Percentiles rank a stretch among this genome's conserved stretches.
Conservation (phyloP, 2,329 filamentous ascomycete genomes). For the Podosphaera xanthii region DNA sequence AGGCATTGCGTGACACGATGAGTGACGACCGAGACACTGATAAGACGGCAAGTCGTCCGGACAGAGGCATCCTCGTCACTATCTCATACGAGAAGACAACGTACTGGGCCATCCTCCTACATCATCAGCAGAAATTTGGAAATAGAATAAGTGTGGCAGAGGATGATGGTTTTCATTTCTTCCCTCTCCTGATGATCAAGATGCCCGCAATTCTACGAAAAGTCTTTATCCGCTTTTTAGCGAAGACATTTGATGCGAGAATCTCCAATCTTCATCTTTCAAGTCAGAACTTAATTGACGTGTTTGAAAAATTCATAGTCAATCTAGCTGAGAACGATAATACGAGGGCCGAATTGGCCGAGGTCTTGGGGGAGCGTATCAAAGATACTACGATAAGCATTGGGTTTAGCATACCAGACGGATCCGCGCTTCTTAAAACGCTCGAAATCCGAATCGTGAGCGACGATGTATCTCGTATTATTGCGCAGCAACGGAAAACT, state of each 20-base stretch:
- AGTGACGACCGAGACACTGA: slow-evolving; percentile 3
- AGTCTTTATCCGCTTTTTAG: slow-evolving; percentile 21
- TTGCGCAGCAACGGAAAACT: slow-evolving; percentile 10
- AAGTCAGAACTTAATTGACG: slow-evolving; percentile 59
- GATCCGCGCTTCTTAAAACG: slow-evolving; percentile 16
- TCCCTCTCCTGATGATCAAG: slow-evolving; percentile 22
- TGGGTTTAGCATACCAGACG: slow-evolving; percentile 12
- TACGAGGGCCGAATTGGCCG: slow-evolving; percentile 3
- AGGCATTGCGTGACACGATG: slow-evolving; percentile 12
- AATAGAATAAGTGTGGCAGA: slow-evolving; percentile 1
- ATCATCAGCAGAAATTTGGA: slow-evolving; percentile 3
- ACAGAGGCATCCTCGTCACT: slow-evolving; percentile 10
- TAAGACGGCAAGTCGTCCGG: slow-evolving; percentile 5
- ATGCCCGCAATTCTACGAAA: slow-evolving; percentile 23
- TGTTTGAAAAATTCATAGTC: slow-evolving; percentile 14
- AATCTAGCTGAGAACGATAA: slow-evolving; percentile 8
- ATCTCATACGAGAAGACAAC: slow-evolving; percentile 14
- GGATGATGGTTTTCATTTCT: slow-evolving; percentile 17
- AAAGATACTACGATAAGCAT: slow-evolving; percentile 12
- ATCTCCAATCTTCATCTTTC: slow-evolving; percentile 80
- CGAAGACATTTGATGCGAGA: slow-evolving; percentile 21
- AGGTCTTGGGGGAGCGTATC: slow-evolving; percentile 7
- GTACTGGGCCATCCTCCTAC: slow-evolving; percentile 13
- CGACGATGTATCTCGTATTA: slow-evolving; percentile 18
- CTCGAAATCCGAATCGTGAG: slow-evolving; percentile 21